These are phyloP conservation scores for Fusarium torulosum DNA, from an alignment of 2,329 filamentous ascomycete species.

Conservation along the genomic window DNA sequence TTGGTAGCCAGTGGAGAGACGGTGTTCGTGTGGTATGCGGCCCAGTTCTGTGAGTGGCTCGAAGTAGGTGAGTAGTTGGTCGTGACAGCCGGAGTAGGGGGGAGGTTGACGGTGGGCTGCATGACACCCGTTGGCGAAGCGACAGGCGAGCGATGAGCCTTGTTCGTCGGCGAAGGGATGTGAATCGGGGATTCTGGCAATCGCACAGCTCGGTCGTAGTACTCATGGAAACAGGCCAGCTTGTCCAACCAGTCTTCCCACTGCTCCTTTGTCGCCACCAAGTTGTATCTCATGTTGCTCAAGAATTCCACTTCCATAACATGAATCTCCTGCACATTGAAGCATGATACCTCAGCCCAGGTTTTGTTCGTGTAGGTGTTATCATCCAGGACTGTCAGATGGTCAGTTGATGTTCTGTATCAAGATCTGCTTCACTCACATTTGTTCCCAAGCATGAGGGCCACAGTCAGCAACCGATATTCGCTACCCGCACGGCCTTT, in stretches of 20 bases:
- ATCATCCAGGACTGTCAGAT: constrained; percentile 83
- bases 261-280: constrained; percentile 86
- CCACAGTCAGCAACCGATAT: constrained; percentile 91
- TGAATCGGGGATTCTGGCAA: constrained; percentile 57
- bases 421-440: constrained; percentile 66
- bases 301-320: constrained; percentile 99
- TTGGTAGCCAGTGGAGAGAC: constrained; percentile 65
- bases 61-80: constrained; percentile 58
- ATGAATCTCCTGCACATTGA: constrained; percentile 94
- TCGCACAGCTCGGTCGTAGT: constrained; percentile 77
- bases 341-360: constrained; percentile 97
- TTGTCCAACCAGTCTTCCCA: constrained; percentile 91
- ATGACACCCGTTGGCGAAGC: constrained; percentile 62
- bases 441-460: constrained; percentile 98
- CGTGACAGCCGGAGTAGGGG: constrained; percentile 51
- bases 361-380: constrained; percentile 99
- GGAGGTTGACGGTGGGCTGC: constrained; percentile 49
- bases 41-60: constrained; percentile 56
- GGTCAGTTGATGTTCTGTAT: constrained; percentile 40
- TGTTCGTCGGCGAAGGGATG: constrained; percentile 57
- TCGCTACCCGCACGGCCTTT: constrained; percentile 94
- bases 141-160: constrained; percentile 59
- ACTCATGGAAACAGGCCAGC: constrained; percentile 84
- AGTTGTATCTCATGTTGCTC: constrained; percentile 96
- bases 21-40: constrained; percentile 54